Conservation (phyloP, 2,329 filamentous ascomycete species). For the Cryphonectria nitschkei region DNA sequence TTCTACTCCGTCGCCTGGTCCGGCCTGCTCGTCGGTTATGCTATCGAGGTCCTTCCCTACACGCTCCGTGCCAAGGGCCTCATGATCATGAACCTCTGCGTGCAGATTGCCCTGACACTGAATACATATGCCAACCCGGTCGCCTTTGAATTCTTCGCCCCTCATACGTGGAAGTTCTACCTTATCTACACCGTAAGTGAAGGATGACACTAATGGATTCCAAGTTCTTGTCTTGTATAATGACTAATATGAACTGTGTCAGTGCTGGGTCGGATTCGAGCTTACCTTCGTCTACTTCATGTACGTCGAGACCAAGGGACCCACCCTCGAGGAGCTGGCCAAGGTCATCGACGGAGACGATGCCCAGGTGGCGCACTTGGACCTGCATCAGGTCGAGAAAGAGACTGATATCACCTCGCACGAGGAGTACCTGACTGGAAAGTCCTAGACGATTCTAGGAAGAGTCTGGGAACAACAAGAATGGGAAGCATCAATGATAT, state of each 20-base stretch:
- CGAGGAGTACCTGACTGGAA: constrained; percentile 23
- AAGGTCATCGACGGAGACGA: constrained; percentile 68
- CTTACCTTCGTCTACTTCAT: constrained; percentile 59
- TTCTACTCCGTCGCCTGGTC: constrained; percentile 62
- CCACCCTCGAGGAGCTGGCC: constrained; percentile 68
- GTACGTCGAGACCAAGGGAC: constrained; percentile 64
- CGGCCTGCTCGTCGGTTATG: constrained; percentile 58
- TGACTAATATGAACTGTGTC: not conserved
- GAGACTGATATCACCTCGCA: constrained; percentile 37
- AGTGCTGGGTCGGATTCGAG: constrained; percentile 59
- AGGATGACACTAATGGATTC: not conserved
- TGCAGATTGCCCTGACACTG: constrained; percentile 59
- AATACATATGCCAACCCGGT: constrained; percentile 59
- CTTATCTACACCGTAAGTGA: constrained; percentile 57
- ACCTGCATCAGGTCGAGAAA: constrained; percentile 51
- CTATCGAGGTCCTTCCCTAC: constrained; percentile 56
- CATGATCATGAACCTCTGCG: constrained; percentile 60
- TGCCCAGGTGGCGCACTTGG: constrained; percentile 51
- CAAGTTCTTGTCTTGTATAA: not conserved
- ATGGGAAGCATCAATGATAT: not conserved
- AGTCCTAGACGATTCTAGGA: constrained; percentile 6
- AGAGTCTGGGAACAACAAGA: not conserved
- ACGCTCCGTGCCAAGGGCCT: constrained; percentile 55
- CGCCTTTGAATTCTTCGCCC: constrained; percentile 52
- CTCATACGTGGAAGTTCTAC: constrained; percentile 57